A percentile compares a stretch with the other conserved stretches of the same genome.
Evolutionary conservation across 78 protist genomes (phyloP).

Genomic region (Polysphondylium violaceum): DNA sequence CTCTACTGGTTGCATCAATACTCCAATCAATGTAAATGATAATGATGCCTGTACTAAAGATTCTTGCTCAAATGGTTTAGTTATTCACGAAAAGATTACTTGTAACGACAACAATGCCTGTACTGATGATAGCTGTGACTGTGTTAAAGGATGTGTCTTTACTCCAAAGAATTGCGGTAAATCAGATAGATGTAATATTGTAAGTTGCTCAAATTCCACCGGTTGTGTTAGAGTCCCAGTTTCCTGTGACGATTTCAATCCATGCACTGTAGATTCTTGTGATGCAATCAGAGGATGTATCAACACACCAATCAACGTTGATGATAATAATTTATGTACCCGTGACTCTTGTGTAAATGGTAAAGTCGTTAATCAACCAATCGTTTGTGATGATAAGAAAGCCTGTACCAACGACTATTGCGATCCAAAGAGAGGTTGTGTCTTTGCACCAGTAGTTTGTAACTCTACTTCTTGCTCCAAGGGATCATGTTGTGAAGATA

Average conservation of each 20-base stretch:
- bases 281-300: not conserved
- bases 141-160: not conserved
- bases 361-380: not conserved
- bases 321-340: conserved; percentile 18
- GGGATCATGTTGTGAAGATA: not conserved
- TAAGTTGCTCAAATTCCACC: not conserved
- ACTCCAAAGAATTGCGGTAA: not conserved
- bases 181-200: conserved; percentile 17
- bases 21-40: conserved; percentile 15
- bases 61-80: not conserved
- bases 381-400: conserved; percentile 35
- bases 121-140: conserved; percentile 27
- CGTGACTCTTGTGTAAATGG: conserved; percentile 8
- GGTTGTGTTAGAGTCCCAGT: conserved; percentile 9
- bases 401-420: conserved; percentile 45
- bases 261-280: conserved; percentile 44
- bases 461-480: not conserved
- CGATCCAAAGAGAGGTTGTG: conserved; percentile 35
- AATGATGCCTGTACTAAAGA: conserved; percentile 27
- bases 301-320: not conserved
- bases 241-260: conserved; percentile 1
- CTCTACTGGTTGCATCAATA: conserved; percentile 19
- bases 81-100: not conserved
- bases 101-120: conserved; percentile 35
- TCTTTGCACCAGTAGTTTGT: conserved; percentile 19